Conservation (phyloP, 805 yeast genomes). For the Starmera pachycereana region DNA sequence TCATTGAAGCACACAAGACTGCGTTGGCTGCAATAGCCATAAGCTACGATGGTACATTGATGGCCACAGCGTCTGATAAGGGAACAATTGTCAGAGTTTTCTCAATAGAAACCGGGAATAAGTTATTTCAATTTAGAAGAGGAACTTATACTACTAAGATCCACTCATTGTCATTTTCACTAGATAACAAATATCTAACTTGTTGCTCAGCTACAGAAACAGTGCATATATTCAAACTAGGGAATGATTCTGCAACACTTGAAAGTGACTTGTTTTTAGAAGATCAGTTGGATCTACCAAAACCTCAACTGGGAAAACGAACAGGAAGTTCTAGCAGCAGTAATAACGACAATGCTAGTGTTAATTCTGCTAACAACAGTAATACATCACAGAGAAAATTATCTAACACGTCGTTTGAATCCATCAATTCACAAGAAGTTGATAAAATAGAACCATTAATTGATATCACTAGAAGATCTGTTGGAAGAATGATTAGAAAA, state of each 20-base stretch:
- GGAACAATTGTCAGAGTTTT: conserved; percentile 74
- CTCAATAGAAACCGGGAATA: conserved; percentile 48
- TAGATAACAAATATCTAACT: conserved; percentile 58
- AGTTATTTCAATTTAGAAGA: conserved; percentile 60
- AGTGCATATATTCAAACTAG: conserved; percentile 80
- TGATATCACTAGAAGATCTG: conserved; percentile 60
- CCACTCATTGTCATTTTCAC: conserved; percentile 65
- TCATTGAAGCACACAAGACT: conserved; percentile 67
- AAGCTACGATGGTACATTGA: conserved; percentile 51
- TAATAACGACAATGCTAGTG: conserved; percentile 6
- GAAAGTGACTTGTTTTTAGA: conserved; percentile 2
- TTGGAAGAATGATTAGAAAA: conserved; percentile 64
- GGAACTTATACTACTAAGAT: conserved; percentile 81
- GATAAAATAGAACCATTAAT: conserved; percentile 46
- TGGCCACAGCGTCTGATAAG: conserved; percentile 69
- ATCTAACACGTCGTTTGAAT: conserved; percentile 18
- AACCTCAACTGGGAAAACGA: conserved; percentile 5
- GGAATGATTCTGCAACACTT: conserved; percentile 5
- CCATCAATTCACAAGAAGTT: conserved; percentile 13
- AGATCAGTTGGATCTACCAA: conserved; percentile 5
- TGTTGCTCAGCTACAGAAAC: conserved; percentile 88
- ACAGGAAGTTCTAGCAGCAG: conserved; percentile 8
- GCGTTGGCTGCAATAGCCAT: conserved; percentile 53
- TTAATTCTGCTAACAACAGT: conserved; percentile 1
- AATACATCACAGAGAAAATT: conserved; percentile 8